Conservation (phyloP, 345 rosid genomes). For the Populus nigra region DNA sequence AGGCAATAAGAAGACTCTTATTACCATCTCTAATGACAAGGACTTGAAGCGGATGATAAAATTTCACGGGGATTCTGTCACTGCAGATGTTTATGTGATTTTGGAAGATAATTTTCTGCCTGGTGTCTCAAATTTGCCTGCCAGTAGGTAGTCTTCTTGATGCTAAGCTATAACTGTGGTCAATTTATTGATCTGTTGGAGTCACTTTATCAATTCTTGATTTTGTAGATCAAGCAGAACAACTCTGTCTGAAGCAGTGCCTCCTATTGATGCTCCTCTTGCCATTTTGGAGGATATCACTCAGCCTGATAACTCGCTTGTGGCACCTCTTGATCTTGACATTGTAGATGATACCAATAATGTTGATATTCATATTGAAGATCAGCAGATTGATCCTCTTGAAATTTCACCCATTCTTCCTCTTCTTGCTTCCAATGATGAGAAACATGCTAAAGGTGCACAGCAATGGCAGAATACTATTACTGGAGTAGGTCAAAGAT, state of each 20-base stretch:
- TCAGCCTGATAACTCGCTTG: constrained; percentile 36
- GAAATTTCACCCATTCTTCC: constrained; percentile 57
- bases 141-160: constrained; percentile 61
- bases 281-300: constrained; percentile 46
- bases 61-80: constrained; percentile 55
- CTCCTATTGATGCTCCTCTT: constrained; percentile 38
- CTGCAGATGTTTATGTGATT: constrained; percentile 59
- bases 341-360: constrained; percentile 44
- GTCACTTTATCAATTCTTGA: constrained; percentile 15
- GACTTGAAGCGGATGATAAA: constrained; percentile 61
- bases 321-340: constrained; percentile 42
- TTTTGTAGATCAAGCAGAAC: constrained; percentile 82
- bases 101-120: constrained; percentile 54
- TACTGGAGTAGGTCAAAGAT: constrained; percentile 90
- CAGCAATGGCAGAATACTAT: constrained; percentile 92
- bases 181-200: constrained; percentile 7
- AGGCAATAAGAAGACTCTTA: constrained; percentile 74
- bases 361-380: constrained; percentile 36
- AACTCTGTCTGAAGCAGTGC: constrained; percentile 68
- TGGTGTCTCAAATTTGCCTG: constrained; percentile 74
- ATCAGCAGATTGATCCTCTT: constrained; percentile 38
- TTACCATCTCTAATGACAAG: constrained; percentile 67
- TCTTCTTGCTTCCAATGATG: constrained; percentile 39
- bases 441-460: constrained; percentile 65
- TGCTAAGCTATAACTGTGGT: constrained; percentile 9